Conservation (phyloP, 441 rosid species). For the Arabidopsis hybrid region DNA sequence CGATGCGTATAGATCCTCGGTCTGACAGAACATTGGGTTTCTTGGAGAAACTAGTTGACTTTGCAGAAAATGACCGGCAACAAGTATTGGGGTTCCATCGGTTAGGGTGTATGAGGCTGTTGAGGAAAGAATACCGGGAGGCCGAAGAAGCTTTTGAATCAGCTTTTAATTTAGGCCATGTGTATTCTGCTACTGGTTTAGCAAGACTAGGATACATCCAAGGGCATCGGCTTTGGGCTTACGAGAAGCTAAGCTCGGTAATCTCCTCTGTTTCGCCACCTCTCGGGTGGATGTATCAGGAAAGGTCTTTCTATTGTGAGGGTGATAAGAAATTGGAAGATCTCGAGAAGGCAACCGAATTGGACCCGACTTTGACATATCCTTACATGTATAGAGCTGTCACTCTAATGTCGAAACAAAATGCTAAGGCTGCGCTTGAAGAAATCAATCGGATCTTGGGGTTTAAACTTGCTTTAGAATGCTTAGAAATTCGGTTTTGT, state of each 20-base stretch:
- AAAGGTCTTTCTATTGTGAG: constrained; percentile 88
- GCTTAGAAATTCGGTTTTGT: constrained; percentile 95
- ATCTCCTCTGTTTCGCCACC: constrained; percentile 76
- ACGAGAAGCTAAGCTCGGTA: constrained; percentile 81
- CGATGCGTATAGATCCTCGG: constrained; percentile 76
- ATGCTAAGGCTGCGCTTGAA: constrained; percentile 81
- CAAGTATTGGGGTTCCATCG: constrained; percentile 87
- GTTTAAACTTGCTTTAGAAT: constrained; percentile 89
- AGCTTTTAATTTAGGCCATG: constrained; percentile 78
- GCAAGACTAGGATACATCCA: constrained; percentile 73
- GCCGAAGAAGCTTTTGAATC: constrained; percentile 79
- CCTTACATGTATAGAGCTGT: constrained; percentile 98
- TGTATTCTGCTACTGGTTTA: constrained; percentile 81
- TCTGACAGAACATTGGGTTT: constrained; percentile 73
- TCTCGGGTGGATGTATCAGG: constrained; percentile 97
- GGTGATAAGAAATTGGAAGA: constrained; percentile 81
- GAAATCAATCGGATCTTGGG: constrained; percentile 92
- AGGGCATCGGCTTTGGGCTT: constrained; percentile 71
- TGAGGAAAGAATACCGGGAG: constrained; percentile 83
- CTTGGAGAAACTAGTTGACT: constrained; percentile 68
- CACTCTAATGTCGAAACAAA: constrained; percentile 76
- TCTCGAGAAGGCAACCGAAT: constrained; percentile 82
- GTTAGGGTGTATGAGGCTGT: constrained; percentile 82
- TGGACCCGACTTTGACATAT: constrained; percentile 91
- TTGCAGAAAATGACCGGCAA: constrained; percentile 77